Percentiles rank a stretch among this genome's conserved stretches.
Conservation (phyloP, 305 asterid species). For the Petunia hybrid region DNA sequence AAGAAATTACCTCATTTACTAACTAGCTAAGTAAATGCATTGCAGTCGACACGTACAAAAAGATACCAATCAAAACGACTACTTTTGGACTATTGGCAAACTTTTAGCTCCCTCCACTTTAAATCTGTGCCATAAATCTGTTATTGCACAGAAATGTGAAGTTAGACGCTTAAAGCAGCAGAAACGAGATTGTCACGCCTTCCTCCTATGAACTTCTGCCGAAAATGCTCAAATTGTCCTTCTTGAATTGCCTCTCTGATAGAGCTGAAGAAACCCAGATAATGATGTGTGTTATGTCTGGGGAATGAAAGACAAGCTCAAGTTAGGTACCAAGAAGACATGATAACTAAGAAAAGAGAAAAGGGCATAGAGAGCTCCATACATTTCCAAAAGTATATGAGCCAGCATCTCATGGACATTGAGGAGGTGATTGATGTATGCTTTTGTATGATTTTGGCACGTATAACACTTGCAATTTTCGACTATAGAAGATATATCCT, state of each 20-base stretch:
- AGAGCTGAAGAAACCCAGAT: constrained; percentile 76
- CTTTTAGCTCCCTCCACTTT: background rate
- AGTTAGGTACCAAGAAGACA: constrained; percentile 35
- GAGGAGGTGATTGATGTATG: constrained; percentile 88
- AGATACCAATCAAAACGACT: background rate
- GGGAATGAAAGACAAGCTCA: constrained; percentile 25
- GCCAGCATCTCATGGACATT: constrained; percentile 96
- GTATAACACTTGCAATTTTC: constrained; percentile 78
- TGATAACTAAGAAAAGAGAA: constrained; percentile 8
- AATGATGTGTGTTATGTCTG: constrained; percentile 96
- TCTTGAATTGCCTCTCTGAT: constrained; percentile 70
- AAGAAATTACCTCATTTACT: background rate
- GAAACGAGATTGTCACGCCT: constrained; percentile 58
- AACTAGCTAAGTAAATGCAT: background rate
- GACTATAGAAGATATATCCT: constrained; percentile 69
- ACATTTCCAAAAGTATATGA: constrained; percentile 87
- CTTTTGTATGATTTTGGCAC: constrained; percentile 86
- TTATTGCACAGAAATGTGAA: background rate
- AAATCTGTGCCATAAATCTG: background rate
- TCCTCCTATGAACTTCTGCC: constrained; percentile 53
- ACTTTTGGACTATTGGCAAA: background rate
- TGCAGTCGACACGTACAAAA: background rate
- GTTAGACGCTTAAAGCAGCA: constrained; percentile 45
- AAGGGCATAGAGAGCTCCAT: constrained; percentile 33
- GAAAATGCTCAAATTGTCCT: constrained; percentile 71